Conservation (phyloP, 805 yeast species). For the Candida lessepsii region DNA sequence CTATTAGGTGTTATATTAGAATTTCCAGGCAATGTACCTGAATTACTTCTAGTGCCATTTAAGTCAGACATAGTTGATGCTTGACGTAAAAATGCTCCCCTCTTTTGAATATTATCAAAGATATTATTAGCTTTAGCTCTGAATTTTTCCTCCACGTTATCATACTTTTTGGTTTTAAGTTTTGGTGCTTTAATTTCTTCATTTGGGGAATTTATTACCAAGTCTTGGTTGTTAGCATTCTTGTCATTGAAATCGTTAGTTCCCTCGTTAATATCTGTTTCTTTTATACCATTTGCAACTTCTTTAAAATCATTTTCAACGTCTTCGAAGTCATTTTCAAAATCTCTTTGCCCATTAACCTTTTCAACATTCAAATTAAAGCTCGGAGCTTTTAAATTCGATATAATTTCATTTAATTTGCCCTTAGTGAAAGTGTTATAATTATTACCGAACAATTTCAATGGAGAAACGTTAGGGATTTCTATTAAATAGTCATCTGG, state of each 20-base stretch:
- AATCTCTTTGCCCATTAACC: no score
- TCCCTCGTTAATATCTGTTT: background rate
- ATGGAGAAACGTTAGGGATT: constrained; percentile 37
- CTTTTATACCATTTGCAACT: no score
- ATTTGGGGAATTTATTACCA: no score
- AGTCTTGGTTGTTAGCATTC: background rate
- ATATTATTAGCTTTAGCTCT: constrained; percentile 38
- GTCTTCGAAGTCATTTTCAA: background rate
- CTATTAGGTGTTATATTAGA: no score
- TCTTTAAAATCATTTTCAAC: background rate
- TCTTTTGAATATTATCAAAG: constrained; percentile 37
- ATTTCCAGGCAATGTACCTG: no score
- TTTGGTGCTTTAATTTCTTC: constrained; percentile 15
- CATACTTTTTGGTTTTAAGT: constrained; percentile 30
- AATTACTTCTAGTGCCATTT: background rate
- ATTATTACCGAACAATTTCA: constrained; percentile 37
- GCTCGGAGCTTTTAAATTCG: constrained; percentile 13
- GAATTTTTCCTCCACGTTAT: constrained; percentile 37
- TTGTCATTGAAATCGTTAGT: background rate
- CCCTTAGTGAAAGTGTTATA: constrained; percentile 43
- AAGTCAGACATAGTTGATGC: constrained; percentile 7
- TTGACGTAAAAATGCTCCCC: constrained; percentile 24
- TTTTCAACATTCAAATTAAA: constrained; percentile 11
- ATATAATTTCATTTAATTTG: constrained; percentile 24
- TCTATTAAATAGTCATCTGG: constrained; percentile 16